phyloP scores from a whole-genome alignment of 495 filamentous ascomycete genomes.

The Penicillium robsamsonii region DNA sequence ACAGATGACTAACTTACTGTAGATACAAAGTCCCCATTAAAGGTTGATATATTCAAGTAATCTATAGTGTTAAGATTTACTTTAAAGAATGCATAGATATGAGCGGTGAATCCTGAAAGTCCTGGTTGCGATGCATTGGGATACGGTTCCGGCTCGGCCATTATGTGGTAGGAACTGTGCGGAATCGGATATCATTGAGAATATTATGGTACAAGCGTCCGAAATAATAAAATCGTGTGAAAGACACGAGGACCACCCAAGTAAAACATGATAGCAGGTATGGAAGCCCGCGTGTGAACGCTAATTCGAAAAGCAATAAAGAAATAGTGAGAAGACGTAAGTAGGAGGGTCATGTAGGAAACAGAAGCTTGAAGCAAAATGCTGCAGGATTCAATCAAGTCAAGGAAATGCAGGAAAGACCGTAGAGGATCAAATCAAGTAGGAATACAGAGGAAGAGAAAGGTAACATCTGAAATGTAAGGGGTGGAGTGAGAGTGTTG shows the following conservation, averaged over 20 bases:
- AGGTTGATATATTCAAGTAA: neutral
- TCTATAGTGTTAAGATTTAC: neutral
- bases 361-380: neutral
- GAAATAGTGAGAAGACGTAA: slow-evolving; percentile 7
- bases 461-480: slow-evolving; percentile 3
- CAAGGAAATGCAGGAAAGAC: neutral
- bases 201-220: neutral
- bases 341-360: slow-evolving; percentile 11
- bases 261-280: slow-evolving; percentile 1
- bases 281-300: slow-evolving; percentile 4
- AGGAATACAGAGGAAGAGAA: neutral
- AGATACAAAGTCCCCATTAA: neutral
- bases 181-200: slow-evolving; percentile 1
- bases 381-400: slow-evolving; percentile 1
- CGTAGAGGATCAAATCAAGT: neutral
- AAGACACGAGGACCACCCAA: neutral
- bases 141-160: slow-evolving; percentile 4
- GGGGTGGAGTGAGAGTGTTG: slow-evolving; percentile 3
- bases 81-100: neutral
- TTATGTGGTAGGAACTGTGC: neutral
- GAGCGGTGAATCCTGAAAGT: neutral
- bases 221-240: slow-evolving; percentile 1
- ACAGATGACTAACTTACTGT: neutral
- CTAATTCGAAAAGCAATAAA: slow-evolving; percentile 2
- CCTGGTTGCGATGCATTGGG: neutral